These are phyloP conservation scores for Coemansia furcata DNA, from an alignment of 192 early-diverging fungal species.

Conservation along the genomic window DNA sequence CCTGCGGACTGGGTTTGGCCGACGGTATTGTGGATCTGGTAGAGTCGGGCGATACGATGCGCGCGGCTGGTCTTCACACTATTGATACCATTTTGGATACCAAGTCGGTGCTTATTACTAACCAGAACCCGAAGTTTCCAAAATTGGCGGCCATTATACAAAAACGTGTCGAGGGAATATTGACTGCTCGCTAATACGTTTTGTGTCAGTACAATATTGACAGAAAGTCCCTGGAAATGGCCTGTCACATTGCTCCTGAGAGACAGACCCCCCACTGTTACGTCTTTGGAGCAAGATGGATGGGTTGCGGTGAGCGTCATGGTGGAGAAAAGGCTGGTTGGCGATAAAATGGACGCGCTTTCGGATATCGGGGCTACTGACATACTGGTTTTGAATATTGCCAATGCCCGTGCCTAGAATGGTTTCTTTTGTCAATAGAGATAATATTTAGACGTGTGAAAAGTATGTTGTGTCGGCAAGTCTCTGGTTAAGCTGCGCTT, in stretches of 20 bases:
- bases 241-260: constrained; percentile 81
- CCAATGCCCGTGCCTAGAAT: constrained; percentile 70
- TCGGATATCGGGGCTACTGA: constrained; percentile 85
- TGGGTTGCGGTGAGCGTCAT: constrained; percentile 94
- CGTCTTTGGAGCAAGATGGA: constrained; percentile 73
- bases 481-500: not conserved
- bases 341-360: constrained; percentile 88
- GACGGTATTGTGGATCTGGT: constrained; percentile 86
- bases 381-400: constrained; percentile 80
- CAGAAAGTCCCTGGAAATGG: constrained; percentile 60
- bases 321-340: constrained; percentile 75
- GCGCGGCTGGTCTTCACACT: constrained; percentile 91
- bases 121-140: constrained; percentile 71
- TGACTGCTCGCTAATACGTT: constrained; percentile 85
- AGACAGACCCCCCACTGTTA: constrained; percentile 88
- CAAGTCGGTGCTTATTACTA: constrained; percentile 88
- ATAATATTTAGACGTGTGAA: too few relatives aligned
- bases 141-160: constrained; percentile 73
- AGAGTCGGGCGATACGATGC: constrained; percentile 99
- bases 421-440: not conserved
- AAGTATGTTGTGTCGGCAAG: too few relatives aligned
- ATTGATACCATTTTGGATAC: constrained; percentile 81
- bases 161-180: constrained; percentile 85
- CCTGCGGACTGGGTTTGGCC: constrained; percentile 93
- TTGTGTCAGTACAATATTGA: constrained; percentile 90